These are phyloP conservation scores for Geranomyces michiganensis DNA, from an alignment of 192 early-diverging fungal species.

Conservation along the genomic window DNA sequence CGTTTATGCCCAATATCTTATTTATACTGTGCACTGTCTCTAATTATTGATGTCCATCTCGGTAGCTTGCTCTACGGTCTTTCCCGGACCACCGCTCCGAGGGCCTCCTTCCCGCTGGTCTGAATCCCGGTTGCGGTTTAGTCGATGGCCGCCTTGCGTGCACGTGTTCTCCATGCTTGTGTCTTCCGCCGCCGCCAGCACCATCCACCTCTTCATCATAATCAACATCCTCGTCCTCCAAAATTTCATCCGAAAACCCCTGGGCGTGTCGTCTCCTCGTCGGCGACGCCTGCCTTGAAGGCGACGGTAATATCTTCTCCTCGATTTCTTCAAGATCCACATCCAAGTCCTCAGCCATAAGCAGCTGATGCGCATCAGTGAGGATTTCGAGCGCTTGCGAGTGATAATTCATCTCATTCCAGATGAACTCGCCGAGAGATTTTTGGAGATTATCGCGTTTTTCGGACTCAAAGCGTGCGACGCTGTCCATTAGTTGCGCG, in stretches of 20 bases:
- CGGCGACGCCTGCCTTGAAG: not conserved
- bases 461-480: slow-evolving; percentile 37
- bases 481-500: slow-evolving; percentile 30
- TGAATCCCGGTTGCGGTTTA: not conserved
- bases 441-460: slow-evolving; percentile 35
- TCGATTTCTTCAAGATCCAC: slow-evolving; percentile 29
- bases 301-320: slow-evolving; percentile 4
- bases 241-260: not conserved
- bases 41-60: not conserved
- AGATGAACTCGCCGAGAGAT: slow-evolving; percentile 26
- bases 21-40: too few relatives aligned
- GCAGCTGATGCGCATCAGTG: slow-evolving; percentile 32
- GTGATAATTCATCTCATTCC: slow-evolving; percentile 39
- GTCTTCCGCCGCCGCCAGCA: not conserved
- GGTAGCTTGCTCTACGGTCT: not conserved
- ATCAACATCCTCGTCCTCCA: slow-evolving; percentile 1
- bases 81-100: slow-evolving; percentile 11
- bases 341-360: slow-evolving; percentile 24
- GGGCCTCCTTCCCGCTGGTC: not conserved
- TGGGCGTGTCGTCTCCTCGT: not conserved
- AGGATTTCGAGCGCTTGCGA: slow-evolving; percentile 35
- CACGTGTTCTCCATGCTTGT: not conserved
- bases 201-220: not conserved
- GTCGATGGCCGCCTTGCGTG: not conserved
- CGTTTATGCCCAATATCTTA: too few relatives aligned